A percentile compares a stretch with the other conserved stretches of the same genome.
Evolutionary conservation across 108 stramenopile genomes (phyloP).

Genomic region (Poteriospumella lacustris): DNA sequence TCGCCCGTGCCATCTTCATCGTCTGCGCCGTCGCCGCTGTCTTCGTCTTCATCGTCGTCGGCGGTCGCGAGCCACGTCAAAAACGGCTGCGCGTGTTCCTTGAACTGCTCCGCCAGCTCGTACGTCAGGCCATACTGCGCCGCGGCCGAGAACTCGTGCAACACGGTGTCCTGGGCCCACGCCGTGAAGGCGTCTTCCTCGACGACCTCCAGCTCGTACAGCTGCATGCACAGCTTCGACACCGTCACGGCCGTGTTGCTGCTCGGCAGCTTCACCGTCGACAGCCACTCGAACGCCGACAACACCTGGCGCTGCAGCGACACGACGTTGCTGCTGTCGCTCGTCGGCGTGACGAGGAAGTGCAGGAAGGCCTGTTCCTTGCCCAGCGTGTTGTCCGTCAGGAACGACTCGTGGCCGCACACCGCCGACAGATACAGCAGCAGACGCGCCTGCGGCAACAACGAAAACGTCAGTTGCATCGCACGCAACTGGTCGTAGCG

Average conservation of each 20-base stretch:
- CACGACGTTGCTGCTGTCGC: background rate
- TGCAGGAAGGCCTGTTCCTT: background rate
- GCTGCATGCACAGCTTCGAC: slow-evolving; percentile 48
- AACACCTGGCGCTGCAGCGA: background rate
- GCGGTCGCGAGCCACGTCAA: slow-evolving; percentile 55
- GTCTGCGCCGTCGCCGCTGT: slow-evolving; percentile 35
- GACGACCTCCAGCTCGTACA: slow-evolving; percentile 47
- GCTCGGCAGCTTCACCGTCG: slow-evolving; percentile 31
- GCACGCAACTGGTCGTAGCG: slow-evolving; percentile 40
- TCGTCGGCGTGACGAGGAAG: background rate
- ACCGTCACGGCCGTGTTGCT: too few species aligned
- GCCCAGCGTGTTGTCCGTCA: slow-evolving; percentile 13
- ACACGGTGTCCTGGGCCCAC: slow-evolving; percentile 49
- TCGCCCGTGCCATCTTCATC: slow-evolving; percentile 18
- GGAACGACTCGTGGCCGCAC: slow-evolving; percentile 31
- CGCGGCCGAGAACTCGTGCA: slow-evolving; percentile 39
- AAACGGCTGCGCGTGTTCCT: slow-evolving; percentile 38
- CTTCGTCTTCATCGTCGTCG: slow-evolving; percentile 40
- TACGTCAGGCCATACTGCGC: slow-evolving; percentile 29
- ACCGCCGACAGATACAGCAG: slow-evolving; percentile 43
- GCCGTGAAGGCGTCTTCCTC: slow-evolving; percentile 52
- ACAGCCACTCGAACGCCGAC: slow-evolving; percentile 20
- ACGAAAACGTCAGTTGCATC: slow-evolving; percentile 48
- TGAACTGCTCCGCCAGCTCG: slow-evolving; percentile 37
- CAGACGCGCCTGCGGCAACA: slow-evolving; percentile 43